phyloP scores from a whole-genome alignment of 2,329 filamentous ascomycete species.

The Colletotrichum sp. region DNA sequence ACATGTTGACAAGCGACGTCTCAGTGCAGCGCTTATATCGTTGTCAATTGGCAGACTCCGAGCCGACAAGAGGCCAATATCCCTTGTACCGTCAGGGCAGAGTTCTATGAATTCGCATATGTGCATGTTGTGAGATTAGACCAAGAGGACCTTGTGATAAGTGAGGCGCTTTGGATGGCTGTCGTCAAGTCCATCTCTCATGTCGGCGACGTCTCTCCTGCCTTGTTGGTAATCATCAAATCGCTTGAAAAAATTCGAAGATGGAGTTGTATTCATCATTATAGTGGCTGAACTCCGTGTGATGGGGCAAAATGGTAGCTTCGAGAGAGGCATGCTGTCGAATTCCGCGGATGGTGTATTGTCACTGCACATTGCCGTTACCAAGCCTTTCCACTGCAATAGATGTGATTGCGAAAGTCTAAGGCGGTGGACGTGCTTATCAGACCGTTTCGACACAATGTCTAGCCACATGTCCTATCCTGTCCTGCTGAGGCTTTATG shows the following conservation, averaged over 20 bases:
- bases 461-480: too few species aligned
- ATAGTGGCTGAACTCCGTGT: not conserved
- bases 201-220: not conserved
- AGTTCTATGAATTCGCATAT: not conserved
- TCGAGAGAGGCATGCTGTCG: too few species aligned
- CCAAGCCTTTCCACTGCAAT: too few species aligned
- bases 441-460: too few species aligned
- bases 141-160: not conserved
- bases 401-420: too few species aligned
- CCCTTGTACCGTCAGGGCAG: not conserved
- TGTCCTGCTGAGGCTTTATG: too few species aligned
- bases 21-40: not conserved
- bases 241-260: not conserved
- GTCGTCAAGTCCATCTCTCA: not conserved
- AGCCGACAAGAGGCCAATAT: not conserved
- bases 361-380: fast-evolving
- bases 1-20: not conserved
- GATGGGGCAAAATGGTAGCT: too few species aligned
- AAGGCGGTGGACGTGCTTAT: too few species aligned
- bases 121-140: not conserved
- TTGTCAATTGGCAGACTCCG: not conserved
- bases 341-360: too few species aligned
- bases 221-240: fast-evolving
- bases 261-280: not conserved
- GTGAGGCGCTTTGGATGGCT: not conserved